phyloP scores from a whole-genome alignment of 192 early-diverging fungal genomes.

The Entomortierella beljakovae region DNA sequence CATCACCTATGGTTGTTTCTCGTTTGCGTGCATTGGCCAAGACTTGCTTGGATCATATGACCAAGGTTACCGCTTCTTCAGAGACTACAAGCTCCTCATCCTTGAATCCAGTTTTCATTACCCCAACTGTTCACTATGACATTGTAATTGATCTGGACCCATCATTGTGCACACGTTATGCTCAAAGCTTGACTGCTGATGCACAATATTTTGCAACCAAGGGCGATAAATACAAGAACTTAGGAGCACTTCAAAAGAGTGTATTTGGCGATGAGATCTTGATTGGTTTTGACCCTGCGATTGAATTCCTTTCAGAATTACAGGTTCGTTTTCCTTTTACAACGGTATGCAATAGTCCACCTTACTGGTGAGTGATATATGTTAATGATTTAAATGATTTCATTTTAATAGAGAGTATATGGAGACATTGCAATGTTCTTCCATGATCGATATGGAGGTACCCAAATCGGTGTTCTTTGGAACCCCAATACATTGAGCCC shows the following conservation, averaged over 20 bases:
- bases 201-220: slow-evolving; percentile 55
- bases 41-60: slow-evolving; percentile 62
- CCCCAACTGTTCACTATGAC: slow-evolving; percentile 84
- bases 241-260: slow-evolving; percentile 60
- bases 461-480: slow-evolving; percentile 77
- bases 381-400: slow-evolving; percentile 2
- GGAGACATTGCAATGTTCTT: slow-evolving; percentile 77
- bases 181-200: slow-evolving; percentile 70
- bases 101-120: slow-evolving; percentile 78
- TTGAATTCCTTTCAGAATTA: slow-evolving; percentile 77
- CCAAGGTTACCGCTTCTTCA: slow-evolving; percentile 26
- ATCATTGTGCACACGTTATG: slow-evolving; percentile 68
- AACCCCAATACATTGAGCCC: slow-evolving; percentile 66
- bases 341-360: slow-evolving; percentile 6
- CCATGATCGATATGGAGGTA: slow-evolving; percentile 80
- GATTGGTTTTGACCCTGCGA: slow-evolving; percentile 82
- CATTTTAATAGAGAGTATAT: slow-evolving; percentile 56
- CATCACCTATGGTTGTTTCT: slow-evolving; percentile 67
- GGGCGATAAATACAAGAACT: slow-evolving; percentile 80
- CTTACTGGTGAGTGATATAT: not conserved
- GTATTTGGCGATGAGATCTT: slow-evolving; percentile 70
- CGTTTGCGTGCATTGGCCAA: slow-evolving; percentile 75
- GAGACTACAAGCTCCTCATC: slow-evolving; percentile 35
- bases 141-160: slow-evolving; percentile 76
- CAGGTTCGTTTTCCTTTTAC: slow-evolving; percentile 40